Conservation (phyloP, 2,329 filamentous ascomycete species). For the Colletotrichum trifolii region DNA sequence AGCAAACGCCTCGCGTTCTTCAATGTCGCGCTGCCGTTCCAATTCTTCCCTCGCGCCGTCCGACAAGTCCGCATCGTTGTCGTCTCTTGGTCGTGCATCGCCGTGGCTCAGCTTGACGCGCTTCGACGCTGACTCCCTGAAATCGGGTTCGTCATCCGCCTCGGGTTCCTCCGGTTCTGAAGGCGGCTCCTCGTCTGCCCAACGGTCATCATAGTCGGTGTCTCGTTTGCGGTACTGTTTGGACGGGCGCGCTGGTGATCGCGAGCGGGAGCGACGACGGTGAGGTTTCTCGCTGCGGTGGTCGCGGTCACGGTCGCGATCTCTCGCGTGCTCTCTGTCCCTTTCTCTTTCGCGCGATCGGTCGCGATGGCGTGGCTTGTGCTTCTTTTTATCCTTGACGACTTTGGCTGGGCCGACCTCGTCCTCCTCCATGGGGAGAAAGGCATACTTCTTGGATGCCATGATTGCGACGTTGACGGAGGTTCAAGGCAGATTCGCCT, state of each 20-base stretch:
- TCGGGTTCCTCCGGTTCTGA: slow-evolving; percentile 52
- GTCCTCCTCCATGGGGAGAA: slow-evolving; percentile 74
- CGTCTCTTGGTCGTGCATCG: slow-evolving; percentile 43
- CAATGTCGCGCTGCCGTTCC: slow-evolving; percentile 73
- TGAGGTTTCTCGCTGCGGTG: slow-evolving; percentile 41
- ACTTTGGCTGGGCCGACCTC: slow-evolving; percentile 67
- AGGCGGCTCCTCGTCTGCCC: slow-evolving; percentile 79
- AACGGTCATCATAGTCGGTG: slow-evolving; percentile 71
- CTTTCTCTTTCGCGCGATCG: slow-evolving; percentile 51
- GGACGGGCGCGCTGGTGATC: slow-evolving; percentile 49
- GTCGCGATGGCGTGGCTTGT: slow-evolving; percentile 49
- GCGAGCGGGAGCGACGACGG: slow-evolving; percentile 43
- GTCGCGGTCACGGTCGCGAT: too few relatives aligned
- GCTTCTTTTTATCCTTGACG: slow-evolving; percentile 61
- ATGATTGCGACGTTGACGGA: slow-evolving; percentile 43
- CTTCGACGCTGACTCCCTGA: slow-evolving; percentile 77
- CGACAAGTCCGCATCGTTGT: slow-evolving; percentile 60
- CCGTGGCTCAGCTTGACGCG: slow-evolving; percentile 73
- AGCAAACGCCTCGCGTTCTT: slow-evolving; percentile 84
- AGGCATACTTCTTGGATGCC: slow-evolving; percentile 72
- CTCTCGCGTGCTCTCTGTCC: slow-evolving; percentile 44
- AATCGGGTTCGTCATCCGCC: slow-evolving; percentile 65
- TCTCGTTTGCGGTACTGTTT: slow-evolving; percentile 57
- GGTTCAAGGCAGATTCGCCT: neutral
- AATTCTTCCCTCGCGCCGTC: slow-evolving; percentile 69